These are phyloP conservation scores for Capsicum chinense DNA, from an alignment of 257 asterid genomes.

Conservation along the genomic window DNA sequence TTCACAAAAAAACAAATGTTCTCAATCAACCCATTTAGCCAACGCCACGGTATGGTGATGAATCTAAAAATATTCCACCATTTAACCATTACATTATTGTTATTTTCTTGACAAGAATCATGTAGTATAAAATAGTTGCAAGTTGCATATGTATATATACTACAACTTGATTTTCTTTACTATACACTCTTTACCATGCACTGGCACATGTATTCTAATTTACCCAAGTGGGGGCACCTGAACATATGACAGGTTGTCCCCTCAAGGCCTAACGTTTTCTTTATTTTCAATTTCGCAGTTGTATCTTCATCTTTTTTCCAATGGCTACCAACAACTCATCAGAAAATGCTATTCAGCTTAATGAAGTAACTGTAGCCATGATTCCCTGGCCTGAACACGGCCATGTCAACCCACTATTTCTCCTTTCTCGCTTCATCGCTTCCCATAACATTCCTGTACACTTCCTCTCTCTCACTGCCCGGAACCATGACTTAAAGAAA, in stretches of 20 bases:
- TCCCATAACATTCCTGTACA: not conserved
- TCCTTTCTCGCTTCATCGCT: not conserved
- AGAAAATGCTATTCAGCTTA: not conserved
- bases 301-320: not conserved
- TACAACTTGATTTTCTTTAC: not conserved
- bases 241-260: not conserved
- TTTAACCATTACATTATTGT: too few species aligned
- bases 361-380: not conserved
- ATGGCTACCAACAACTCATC: not conserved
- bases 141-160: not conserved
- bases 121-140: not conserved
- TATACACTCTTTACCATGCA: not conserved
- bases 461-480: not conserved
- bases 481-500: not conserved
- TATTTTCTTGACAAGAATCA: not conserved
- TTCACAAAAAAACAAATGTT: too few species aligned
- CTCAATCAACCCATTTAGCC: too few species aligned
- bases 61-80: too few species aligned
- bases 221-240: not conserved
- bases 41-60: too few species aligned
- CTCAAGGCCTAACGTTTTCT: not conserved
- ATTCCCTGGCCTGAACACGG: conserved; percentile 18
- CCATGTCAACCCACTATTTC: not conserved
- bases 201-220: not conserved
- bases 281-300: not conserved